These are phyloP conservation scores for Micromonas pusilla DNA, from an alignment of 139 green algal species.

Conservation along the genomic window DNA sequence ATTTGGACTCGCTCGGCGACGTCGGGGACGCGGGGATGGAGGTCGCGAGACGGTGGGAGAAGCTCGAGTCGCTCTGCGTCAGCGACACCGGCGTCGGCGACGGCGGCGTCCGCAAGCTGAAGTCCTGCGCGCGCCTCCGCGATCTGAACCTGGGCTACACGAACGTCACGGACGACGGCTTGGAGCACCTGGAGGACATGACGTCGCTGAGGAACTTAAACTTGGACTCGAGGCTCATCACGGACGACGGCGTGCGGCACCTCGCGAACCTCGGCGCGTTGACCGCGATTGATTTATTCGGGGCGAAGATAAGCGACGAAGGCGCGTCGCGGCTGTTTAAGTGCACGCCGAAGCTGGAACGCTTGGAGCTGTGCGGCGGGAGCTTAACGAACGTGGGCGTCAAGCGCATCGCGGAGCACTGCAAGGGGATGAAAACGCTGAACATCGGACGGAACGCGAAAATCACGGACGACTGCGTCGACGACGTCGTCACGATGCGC, in stretches of 20 bases:
- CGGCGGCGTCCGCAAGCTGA: slow-evolving; percentile 20
- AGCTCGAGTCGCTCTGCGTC: slow-evolving; percentile 4
- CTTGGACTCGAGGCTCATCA: slow-evolving; percentile 33
- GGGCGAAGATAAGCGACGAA: slow-evolving; percentile 32
- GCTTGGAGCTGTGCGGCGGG: slow-evolving; percentile 34
- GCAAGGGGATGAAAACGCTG: slow-evolving; percentile 28
- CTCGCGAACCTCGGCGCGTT: slow-evolving; percentile 30
- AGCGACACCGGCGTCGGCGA: slow-evolving; percentile 33
- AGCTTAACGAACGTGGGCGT: slow-evolving; percentile 33
- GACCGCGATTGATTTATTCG: slow-evolving; percentile 33
- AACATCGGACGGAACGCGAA: slow-evolving; percentile 27
- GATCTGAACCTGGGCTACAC: slow-evolving; percentile 33
- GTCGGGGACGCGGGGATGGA: background rate
- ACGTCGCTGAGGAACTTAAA: slow-evolving; percentile 27
- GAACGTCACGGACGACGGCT: slow-evolving; percentile 27
- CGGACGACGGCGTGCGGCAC: slow-evolving; percentile 25
- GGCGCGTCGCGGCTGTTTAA: slow-evolving; percentile 20
- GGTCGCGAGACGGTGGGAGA: background rate
- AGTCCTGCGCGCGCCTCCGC: slow-evolving; percentile 19
- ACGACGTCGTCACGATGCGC: background rate
- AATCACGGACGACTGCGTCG: background rate
- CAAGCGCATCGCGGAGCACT: slow-evolving; percentile 11
- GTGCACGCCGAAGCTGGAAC: slow-evolving; percentile 26
- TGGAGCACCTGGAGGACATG: slow-evolving; percentile 20
- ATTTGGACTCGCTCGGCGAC: background rate